These are phyloP conservation scores for Ogataea philodendri DNA, from an alignment of 805 yeast species.

Conservation along the genomic window DNA sequence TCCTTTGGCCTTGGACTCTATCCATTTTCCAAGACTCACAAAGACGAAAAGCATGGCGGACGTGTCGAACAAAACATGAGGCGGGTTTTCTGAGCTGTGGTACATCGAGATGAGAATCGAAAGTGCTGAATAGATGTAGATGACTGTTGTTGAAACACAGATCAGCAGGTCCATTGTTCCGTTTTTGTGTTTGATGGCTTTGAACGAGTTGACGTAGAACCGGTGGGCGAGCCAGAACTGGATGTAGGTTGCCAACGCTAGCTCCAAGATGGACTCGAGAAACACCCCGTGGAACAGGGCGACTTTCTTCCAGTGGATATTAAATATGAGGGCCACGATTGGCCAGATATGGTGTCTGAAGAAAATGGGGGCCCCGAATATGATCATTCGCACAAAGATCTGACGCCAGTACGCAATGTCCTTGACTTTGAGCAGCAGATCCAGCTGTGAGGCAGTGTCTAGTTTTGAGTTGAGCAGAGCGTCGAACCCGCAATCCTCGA, in stretches of 20 bases:
- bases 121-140: slow-evolving; percentile 69
- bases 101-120: slow-evolving; percentile 53
- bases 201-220: slow-evolving; percentile 64
- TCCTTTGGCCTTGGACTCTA: slow-evolving; percentile 91
- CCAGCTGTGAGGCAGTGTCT: slow-evolving; percentile 68
- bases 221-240: slow-evolving; percentile 65
- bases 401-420: slow-evolving; percentile 73
- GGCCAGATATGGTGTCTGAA: slow-evolving; percentile 50
- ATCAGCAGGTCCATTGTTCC: slow-evolving; percentile 93
- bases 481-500: slow-evolving; percentile 53
- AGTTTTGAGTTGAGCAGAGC: slow-evolving; percentile 47
- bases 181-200: slow-evolving; percentile 65
- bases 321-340: slow-evolving; percentile 28
- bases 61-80: slow-evolving; percentile 81
- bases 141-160: slow-evolving; percentile 74
- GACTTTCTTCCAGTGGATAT: slow-evolving; percentile 13
- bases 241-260: slow-evolving; percentile 55
- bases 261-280: slow-evolving; percentile 60
- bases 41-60: slow-evolving; percentile 80
- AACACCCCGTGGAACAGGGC: slow-evolving; percentile 53
- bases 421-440: slow-evolving; percentile 60
- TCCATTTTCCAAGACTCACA: slow-evolving; percentile 85
- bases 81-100: slow-evolving; percentile 45
- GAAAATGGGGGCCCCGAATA: slow-evolving; percentile 63
- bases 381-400: slow-evolving; percentile 49